Conservation (phyloP, 2,329 filamentous ascomycete species). For the Fusarium compactum region DNA sequence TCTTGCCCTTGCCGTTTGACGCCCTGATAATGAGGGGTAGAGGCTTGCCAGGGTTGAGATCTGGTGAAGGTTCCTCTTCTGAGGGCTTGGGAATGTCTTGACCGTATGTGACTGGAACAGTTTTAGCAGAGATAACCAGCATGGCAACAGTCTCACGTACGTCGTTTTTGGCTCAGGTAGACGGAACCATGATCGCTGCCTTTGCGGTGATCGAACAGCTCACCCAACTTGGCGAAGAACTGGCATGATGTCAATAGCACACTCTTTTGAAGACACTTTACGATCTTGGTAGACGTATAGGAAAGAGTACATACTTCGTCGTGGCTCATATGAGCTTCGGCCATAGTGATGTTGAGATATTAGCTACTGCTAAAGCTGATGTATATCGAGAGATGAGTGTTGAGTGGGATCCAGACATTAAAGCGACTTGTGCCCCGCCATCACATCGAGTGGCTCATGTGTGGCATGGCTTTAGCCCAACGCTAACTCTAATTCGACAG, state of each 20-base stretch:
- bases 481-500: not conserved
- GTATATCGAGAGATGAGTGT: constrained; percentile 25
- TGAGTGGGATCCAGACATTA: constrained; percentile 22
- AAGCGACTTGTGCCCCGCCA: constrained; percentile 44
- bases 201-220: constrained; percentile 76
- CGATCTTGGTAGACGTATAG: not conserved
- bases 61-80: constrained; percentile 67
- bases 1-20: constrained; percentile 79
- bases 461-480: not conserved
- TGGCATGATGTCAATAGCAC: constrained; percentile 51
- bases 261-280: constrained; percentile 3
- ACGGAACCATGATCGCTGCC: constrained; percentile 79
- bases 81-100: constrained; percentile 58
- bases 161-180: constrained; percentile 80
- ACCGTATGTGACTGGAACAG: constrained; percentile 56
- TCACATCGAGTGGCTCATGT: constrained; percentile 23
- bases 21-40: constrained; percentile 85
- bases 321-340: constrained; percentile 42
- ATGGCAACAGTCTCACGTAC: constrained; percentile 58
- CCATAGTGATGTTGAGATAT: constrained; percentile 36
- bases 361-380: constrained; percentile 2
- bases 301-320: constrained; percentile 41
- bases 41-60: constrained; percentile 69
- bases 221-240: constrained; percentile 78
- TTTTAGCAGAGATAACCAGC: constrained; percentile 9